A percentile compares a stretch with the other conserved stretches of the same genome.
Conservation (phyloP, 2,329 filamentous ascomycete species). For the Aureobasidium uvarum region DNA sequence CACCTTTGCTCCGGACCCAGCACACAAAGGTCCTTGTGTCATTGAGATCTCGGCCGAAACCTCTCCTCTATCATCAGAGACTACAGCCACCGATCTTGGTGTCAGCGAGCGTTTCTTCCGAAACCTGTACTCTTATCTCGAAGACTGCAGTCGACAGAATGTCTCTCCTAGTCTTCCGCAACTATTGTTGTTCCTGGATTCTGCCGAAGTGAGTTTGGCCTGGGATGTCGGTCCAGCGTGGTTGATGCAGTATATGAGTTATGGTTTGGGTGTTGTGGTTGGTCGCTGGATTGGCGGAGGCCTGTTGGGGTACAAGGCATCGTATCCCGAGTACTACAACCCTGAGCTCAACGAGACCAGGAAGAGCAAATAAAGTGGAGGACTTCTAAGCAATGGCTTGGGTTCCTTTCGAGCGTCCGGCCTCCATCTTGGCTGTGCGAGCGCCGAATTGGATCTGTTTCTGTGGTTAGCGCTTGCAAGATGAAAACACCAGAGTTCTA, state of each 20-base stretch:
- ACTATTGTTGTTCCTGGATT: slow-evolving; percentile 34
- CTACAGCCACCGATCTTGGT: slow-evolving; percentile 29
- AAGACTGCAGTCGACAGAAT: slow-evolving; percentile 34
- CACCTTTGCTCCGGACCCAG: slow-evolving; percentile 35
- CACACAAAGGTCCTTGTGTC: slow-evolving; percentile 32
- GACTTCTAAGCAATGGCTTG: slow-evolving; percentile 38
- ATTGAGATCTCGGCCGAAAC: slow-evolving; percentile 33
- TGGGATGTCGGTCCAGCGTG: slow-evolving; percentile 33
- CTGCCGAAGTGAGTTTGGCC: slow-evolving; percentile 35
- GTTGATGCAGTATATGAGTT: slow-evolving; percentile 32
- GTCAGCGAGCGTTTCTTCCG: slow-evolving; percentile 35
- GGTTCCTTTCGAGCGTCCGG: slow-evolving; percentile 50
- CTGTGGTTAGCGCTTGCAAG: slow-evolving; percentile 23
- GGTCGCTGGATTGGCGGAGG: slow-evolving; percentile 31
- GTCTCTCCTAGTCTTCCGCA: slow-evolving; percentile 33
- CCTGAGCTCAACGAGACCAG: slow-evolving; percentile 23
- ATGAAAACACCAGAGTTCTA: slow-evolving; percentile 27
- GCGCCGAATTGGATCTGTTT: slow-evolving; percentile 46
- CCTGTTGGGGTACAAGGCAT: slow-evolving; percentile 26
- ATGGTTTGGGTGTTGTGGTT: slow-evolving; percentile 33
- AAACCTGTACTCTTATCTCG: slow-evolving; percentile 36
- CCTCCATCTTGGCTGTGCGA: slow-evolving; percentile 51
- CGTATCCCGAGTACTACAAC: slow-evolving; percentile 30
- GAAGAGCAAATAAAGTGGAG: background rate
- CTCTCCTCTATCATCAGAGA: slow-evolving; percentile 27